A percentile compares a stretch with the other conserved stretches of the same genome.
These are phyloP conservation scores for Abelmoschus esculentus DNA, from an alignment of 345 rosid species.

Conservation along the genomic window DNA sequence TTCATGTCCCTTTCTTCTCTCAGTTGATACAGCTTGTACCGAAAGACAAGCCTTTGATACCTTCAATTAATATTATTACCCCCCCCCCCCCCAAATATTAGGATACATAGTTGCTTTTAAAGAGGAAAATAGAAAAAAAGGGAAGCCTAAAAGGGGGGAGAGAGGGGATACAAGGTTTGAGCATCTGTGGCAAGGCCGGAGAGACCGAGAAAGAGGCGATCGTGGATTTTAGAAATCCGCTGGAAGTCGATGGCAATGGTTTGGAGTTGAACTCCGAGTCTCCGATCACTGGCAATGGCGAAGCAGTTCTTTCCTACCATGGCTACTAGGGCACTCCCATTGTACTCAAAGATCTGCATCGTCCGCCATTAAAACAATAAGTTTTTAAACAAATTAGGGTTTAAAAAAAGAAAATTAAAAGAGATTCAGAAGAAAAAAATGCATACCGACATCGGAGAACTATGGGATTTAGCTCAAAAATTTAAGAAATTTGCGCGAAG, in stretches of 20 bases:
- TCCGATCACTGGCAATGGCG: constrained; percentile 93
- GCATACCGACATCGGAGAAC: constrained; percentile 47
- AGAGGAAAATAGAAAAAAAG: neutral
- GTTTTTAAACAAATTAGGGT: neutral
- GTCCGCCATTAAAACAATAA: neutral
- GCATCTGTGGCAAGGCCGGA: constrained; percentile 94
- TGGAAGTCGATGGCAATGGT: constrained; percentile 94
- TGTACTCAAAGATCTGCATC: constrained; percentile 83
- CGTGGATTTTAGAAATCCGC: constrained; percentile 75
- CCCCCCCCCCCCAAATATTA: neutral
- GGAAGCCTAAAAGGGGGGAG: neutral
- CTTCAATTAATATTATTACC: constrained; percentile 27
- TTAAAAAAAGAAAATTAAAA: neutral
- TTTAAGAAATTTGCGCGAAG: neutral
- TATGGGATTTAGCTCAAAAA: constrained; percentile 1
- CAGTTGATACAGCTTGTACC: constrained; percentile 81
- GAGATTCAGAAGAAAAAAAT: neutral
- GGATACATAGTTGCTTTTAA: neutral
- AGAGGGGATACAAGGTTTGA: constrained; percentile 56
- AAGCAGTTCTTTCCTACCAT: constrained; percentile 99
- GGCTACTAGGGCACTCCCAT: constrained; percentile 93
- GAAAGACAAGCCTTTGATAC: constrained; percentile 83
- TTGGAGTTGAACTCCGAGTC: constrained; percentile 90
- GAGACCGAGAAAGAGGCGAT: constrained; percentile 76
- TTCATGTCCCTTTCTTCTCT: constrained; percentile 97